Evolutionary conservation across 106 monocot genomes (phyloP), one percentile per base, ranked within the genome.

Genomic region (Vanilla planifolia): DNA sequence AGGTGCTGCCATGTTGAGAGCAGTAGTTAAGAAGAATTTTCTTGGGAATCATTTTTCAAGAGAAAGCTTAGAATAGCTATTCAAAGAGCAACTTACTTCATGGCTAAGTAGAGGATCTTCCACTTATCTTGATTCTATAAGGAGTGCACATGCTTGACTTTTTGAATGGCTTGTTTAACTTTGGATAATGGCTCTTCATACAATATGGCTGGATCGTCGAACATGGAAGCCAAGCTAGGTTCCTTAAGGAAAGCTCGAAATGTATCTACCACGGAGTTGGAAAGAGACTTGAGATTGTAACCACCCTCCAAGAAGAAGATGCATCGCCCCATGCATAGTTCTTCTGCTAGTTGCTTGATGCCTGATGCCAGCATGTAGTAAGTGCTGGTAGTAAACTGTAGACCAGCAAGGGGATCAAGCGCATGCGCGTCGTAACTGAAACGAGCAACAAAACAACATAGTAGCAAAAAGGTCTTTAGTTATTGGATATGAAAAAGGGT

Each of bases 381-480:
- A 16, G 95, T 95, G 8, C 71, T 78, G 2, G 95, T 86, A 9
- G 86, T 95, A 61, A 95, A 95, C 58, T 95, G 95, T 42, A 95
- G 71, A 25, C 90, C 80, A 19, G 95, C 90, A 9, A 95, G 65
- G 7, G 95, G 95, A 44, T 95, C 95, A 29, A 95, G 76, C 29
- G 74, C 90, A 72, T 95, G 95, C 21, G 83, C 89, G 67, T 95
- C 95, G 24, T 95, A 95, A 5, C 95, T 93, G 75, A 35, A 77
- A 29, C 29, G 17, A 41, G n/a, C n/a, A 66, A 47, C 16, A 46
- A 55, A 19, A 30, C 37, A 37, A 5, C 37, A 37, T 37, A 37
- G 10, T 37, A 37, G 37, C 10, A n/a, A n/a, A n/a, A n/a, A n/a
- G n/a, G n/a, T n/a, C n/a, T n/a, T n/a, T n/a, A n/a, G n/a, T n/a